Percentiles rank a stretch among this genome's conserved stretches.
These are phyloP conservation scores for Microbotryomycetes sp. DNA, from an alignment of 1,284 basidiomycete genomes.

Conservation along the genomic window DNA sequence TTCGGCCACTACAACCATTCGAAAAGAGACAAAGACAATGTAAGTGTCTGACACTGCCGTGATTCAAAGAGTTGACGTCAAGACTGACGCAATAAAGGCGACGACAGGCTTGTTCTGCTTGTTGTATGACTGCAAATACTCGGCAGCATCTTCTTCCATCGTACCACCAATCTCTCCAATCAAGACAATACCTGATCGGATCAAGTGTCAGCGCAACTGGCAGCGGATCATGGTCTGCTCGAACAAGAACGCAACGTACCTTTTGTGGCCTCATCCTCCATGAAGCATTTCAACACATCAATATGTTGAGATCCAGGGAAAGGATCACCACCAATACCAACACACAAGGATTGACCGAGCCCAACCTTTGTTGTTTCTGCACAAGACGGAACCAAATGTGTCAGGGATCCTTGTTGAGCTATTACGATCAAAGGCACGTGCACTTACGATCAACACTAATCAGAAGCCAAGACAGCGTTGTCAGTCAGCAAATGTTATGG, in stretches of 20 bases:
- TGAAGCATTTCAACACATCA: constrained; percentile 93
- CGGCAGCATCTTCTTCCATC: constrained; percentile 99
- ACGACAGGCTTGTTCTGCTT: constrained; percentile 94
- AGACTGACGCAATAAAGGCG: constrained; percentile 89
- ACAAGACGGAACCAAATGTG: constrained; percentile 19
- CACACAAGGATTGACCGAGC: constrained; percentile 90
- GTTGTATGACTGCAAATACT: constrained; percentile 80
- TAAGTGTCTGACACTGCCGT: not conserved
- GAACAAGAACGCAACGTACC: constrained; percentile 45
- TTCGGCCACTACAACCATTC: constrained; percentile 43
- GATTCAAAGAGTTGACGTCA: not conserved
- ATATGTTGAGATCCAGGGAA: constrained; percentile 96
- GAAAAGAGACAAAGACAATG: not conserved
- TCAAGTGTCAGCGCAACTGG: not conserved
- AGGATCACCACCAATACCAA: constrained; percentile 98
- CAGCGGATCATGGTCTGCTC: constrained; percentile 18
- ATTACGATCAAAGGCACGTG: constrained; percentile 41
- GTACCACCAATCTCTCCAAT: constrained; percentile 99
- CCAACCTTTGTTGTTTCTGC: constrained; percentile 87
- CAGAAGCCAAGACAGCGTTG: not conserved
- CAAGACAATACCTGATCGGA: constrained; percentile 76
- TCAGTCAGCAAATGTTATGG: not conserved
- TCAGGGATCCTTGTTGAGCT: no score
- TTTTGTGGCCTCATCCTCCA: constrained; percentile 86
- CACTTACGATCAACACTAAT: not conserved